Evolutionary conservation across 345 rosid genomes (phyloP).

Genomic region (Kandelia obovata): DNA sequence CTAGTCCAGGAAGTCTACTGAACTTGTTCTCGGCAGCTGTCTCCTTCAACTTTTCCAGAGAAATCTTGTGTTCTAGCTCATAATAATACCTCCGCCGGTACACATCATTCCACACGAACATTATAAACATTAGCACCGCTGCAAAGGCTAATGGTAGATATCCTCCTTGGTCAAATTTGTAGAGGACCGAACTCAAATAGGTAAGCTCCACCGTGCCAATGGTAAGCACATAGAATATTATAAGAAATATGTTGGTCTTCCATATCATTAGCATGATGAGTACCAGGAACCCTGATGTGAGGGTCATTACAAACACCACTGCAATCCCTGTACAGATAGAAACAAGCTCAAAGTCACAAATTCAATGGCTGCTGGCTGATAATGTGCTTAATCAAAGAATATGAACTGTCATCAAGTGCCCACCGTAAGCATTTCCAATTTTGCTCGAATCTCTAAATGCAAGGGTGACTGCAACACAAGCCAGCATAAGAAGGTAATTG

Average conservation of each 20-base stretch:
- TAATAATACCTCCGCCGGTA: slow-evolving; percentile 39
- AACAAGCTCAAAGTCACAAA: background rate
- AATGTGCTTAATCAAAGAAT: background rate
- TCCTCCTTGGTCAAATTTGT: slow-evolving; percentile 50
- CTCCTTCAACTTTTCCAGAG: slow-evolving; percentile 31
- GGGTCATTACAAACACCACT: slow-evolving; percentile 48
- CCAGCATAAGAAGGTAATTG: slow-evolving; percentile 54
- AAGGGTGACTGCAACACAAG: slow-evolving; percentile 43
- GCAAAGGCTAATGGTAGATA: slow-evolving; percentile 53
- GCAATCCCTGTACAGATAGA: slow-evolving; percentile 40
- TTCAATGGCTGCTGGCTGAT: too few relatives aligned
- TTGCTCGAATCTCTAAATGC: slow-evolving; percentile 42
- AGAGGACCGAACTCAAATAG: slow-evolving; percentile 50
- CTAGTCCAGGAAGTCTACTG: slow-evolving; percentile 43
- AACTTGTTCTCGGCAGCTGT: slow-evolving; percentile 1
- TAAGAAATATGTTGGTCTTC: slow-evolving; percentile 38
- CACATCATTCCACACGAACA: slow-evolving; percentile 48
- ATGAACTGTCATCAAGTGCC: background rate
- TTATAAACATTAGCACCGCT: slow-evolving; percentile 28
- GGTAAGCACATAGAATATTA: slow-evolving; percentile 28
- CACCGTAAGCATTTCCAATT: slow-evolving; percentile 70
- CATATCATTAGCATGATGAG: slow-evolving; percentile 52
- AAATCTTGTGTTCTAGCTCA: slow-evolving; percentile 49
- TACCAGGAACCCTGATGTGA: slow-evolving; percentile 46
- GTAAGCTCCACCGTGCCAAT: slow-evolving; percentile 33